Evolutionary conservation across 176 grass and related monocot genomes (phyloP).

Genomic region (Eragrostis nindensis): DNA sequence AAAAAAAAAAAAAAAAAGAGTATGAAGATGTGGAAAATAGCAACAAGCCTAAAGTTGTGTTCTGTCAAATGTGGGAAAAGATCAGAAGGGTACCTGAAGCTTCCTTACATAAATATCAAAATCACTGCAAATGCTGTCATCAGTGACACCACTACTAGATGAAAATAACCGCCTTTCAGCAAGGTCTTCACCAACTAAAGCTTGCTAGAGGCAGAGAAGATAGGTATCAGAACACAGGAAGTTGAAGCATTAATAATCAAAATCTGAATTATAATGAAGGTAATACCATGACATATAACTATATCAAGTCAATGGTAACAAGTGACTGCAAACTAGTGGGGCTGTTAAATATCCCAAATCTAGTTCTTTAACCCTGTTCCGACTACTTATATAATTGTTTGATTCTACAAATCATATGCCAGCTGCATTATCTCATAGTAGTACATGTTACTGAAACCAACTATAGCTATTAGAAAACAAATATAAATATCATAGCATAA

Average conservation of each 20-base stretch:
- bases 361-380: neutral
- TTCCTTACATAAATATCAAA: constrained; percentile 89
- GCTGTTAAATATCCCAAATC: neutral
- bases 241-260: constrained; percentile 15
- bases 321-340: neutral
- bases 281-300: neutral
- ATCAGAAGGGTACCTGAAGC: constrained; percentile 68
- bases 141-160: constrained; percentile 48
- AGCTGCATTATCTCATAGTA: neutral
- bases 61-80: constrained; percentile 14
- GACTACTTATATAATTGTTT: neutral
- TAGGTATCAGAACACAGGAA: constrained; percentile 38
- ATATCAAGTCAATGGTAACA: neutral
- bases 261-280: constrained; percentile 13
- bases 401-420: neutral
- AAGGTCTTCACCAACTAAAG: constrained; percentile 95
- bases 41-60: neutral
- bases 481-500: constrained; percentile 9
- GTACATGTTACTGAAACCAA: constrained; percentile 10
- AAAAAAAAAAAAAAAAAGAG: too few species aligned
- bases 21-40: neutral
- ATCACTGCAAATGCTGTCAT: constrained; percentile 71
- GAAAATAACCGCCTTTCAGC: constrained; percentile 92
- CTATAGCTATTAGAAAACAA: constrained; percentile 2
- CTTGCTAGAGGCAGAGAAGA: constrained; percentile 69